phyloP scores from a whole-genome alignment of 2,329 filamentous ascomycete genomes.

The Sarocladiaceae sp. region DNA sequence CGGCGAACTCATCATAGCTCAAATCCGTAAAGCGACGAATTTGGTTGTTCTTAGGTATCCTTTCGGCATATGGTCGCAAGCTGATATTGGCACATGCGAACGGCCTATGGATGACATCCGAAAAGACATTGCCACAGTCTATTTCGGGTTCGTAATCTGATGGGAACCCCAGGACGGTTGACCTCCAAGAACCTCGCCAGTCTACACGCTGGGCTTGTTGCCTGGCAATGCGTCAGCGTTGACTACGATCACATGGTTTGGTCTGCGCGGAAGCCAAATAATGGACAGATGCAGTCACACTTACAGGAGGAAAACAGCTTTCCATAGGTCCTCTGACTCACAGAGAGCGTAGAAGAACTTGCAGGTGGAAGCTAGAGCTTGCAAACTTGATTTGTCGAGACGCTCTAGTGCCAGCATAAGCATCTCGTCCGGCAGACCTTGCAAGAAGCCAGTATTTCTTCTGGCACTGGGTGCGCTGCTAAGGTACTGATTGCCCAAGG shows the following conservation, averaged over 20 bases:
- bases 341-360: constrained; percentile 84
- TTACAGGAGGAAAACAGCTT: constrained; percentile 78
- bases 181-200: constrained; percentile 84
- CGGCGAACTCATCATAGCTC: constrained; percentile 67
- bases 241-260: background rate
- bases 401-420: constrained; percentile 71
- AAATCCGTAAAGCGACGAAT: constrained; percentile 69
- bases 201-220: constrained; percentile 28
- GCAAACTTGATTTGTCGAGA: constrained; percentile 60
- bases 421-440: constrained; percentile 73
- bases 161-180: constrained; percentile 64
- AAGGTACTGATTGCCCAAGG: constrained; percentile 77
- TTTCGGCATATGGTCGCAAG: constrained; percentile 60
- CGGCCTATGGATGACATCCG: constrained; percentile 83
- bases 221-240: constrained; percentile 10
- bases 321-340: constrained; percentile 84
- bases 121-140: constrained; percentile 77
- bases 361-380: constrained; percentile 71
- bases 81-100: constrained; percentile 82
- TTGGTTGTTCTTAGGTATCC: constrained; percentile 69
- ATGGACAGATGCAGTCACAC: constrained; percentile 33
- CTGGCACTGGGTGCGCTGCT: constrained; percentile 64
- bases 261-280: background rate
- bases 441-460: constrained; percentile 59
- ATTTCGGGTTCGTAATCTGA: constrained; percentile 49